Conservation (phyloP, 2,329 filamentous ascomycete species). For the Lachnellula arida region DNA sequence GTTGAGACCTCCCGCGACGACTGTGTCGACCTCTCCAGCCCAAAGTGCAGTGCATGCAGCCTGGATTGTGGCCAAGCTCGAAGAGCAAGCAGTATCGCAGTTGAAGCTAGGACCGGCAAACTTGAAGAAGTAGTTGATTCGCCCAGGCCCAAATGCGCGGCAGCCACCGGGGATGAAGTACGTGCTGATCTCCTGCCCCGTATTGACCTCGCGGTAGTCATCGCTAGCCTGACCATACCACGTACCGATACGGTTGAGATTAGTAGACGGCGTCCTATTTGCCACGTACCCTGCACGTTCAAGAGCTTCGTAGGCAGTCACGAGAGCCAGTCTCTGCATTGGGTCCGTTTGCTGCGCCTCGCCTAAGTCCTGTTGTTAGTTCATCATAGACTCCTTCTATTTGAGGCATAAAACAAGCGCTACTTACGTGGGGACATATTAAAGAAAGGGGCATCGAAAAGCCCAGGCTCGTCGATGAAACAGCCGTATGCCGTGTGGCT, state of each 20-base stretch:
- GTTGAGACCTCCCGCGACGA: slow-evolving; percentile 38
- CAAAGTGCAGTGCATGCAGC: slow-evolving; percentile 47
- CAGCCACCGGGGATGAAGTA: slow-evolving; percentile 41
- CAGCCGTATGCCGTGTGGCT: slow-evolving; percentile 71
- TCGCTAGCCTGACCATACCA: slow-evolving; percentile 24
- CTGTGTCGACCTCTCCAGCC: slow-evolving; percentile 40
- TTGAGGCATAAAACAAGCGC: too few relatives aligned
- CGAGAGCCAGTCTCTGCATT: slow-evolving; percentile 60
- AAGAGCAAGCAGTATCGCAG: slow-evolving; percentile 56
- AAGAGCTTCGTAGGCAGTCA: slow-evolving; percentile 73
- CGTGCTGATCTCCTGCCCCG: slow-evolving; percentile 23
- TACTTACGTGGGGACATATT: slow-evolving; percentile 77
- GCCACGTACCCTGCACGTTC: slow-evolving; percentile 71
- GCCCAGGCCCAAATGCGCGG: slow-evolving; percentile 27
- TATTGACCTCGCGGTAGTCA: slow-evolving; percentile 25
- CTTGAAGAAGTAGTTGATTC: slow-evolving; percentile 37
- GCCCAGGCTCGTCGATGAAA: slow-evolving; percentile 63
- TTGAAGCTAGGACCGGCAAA: slow-evolving; percentile 48
- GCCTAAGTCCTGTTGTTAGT: too few relatives aligned
- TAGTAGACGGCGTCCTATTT: slow-evolving; percentile 20
- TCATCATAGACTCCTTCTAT: too few relatives aligned
- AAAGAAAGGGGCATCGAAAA: slow-evolving; percentile 77
- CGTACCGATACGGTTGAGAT: slow-evolving; percentile 37
- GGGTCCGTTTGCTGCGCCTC: slow-evolving; percentile 60
- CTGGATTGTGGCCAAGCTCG: slow-evolving; percentile 50